phyloP scores from a whole-genome alignment of 164 flowering plant species.

The Saururus chinensis region DNA sequence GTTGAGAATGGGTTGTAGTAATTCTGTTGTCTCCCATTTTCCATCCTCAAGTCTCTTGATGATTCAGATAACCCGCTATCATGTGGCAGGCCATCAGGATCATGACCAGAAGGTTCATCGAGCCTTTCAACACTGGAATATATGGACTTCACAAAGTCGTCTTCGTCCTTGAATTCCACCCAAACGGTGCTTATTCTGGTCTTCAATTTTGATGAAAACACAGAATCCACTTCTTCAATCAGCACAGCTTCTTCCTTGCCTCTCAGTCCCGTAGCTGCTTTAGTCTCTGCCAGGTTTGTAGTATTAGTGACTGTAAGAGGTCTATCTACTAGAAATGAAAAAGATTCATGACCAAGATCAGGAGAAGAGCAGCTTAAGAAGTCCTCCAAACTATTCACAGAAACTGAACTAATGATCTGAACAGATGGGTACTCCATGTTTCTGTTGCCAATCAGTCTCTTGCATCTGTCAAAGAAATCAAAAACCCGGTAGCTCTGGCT shows the following conservation, averaged over 20 bases:
- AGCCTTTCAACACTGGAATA: background rate
- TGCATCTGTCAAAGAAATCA: conserved; percentile 45
- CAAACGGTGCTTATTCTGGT: conserved; percentile 44
- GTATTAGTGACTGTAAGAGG: background rate
- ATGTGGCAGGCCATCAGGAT: background rate
- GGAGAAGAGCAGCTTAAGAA: conserved; percentile 10
- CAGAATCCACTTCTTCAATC: conserved; percentile 3
- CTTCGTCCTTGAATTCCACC: conserved; percentile 41
- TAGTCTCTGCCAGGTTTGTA: background rate
- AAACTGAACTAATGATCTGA: conserved; percentile 26
- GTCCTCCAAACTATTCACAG: conserved; percentile 26
- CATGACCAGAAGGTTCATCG: background rate
- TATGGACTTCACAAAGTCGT: background rate
- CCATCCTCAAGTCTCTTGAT: background rate
- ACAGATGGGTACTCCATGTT: conserved; percentile 50
- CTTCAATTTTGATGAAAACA: conserved; percentile 25
- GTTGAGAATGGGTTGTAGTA: conserved; percentile 9
- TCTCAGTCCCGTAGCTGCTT: background rate
- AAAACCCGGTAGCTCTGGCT: conserved; percentile 41
- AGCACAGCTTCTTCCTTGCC: background rate
- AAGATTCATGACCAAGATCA: background rate
- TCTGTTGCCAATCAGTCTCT: conserved; percentile 27
- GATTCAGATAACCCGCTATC: background rate
- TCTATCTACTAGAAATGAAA: background rate
- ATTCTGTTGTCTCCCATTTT: conserved; percentile 1